Percentiles rank a stretch among this genome's conserved stretches.
Evolutionary conservation across 768 basidiomycete species (phyloP).

Genomic region (Termitomyces heimii): DNA sequence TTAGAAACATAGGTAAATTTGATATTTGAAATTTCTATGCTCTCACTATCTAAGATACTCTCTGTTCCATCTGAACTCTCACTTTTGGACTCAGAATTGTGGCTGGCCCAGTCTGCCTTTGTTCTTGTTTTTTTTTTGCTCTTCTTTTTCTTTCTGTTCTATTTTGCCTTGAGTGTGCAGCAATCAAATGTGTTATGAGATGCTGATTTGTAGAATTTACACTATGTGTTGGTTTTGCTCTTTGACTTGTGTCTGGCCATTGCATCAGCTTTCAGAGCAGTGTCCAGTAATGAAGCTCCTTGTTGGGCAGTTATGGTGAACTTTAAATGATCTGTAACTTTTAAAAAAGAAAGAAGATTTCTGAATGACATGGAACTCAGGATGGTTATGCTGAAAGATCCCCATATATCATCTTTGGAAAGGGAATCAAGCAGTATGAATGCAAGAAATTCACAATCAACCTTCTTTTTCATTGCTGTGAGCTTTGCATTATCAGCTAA

Average conservation of each 20-base stretch:
- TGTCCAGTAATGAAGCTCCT: not conserved
- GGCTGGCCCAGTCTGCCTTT: too few species aligned
- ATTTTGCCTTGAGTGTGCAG: not conserved
- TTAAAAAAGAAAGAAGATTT: not conserved
- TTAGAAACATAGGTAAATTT: too few species aligned
- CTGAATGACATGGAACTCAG: not conserved
- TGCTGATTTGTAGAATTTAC: not conserved
- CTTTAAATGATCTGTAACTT: not conserved
- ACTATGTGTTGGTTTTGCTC: not conserved
- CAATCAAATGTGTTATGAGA: not conserved
- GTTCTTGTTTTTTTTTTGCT: not conserved
- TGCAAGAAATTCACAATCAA: too few species aligned
- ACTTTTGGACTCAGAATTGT: not conserved
- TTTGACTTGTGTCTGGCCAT: not conserved
- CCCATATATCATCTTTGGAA: not conserved
- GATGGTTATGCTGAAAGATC: not conserved
- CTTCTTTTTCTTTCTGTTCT: not conserved
- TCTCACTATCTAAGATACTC: not conserved
- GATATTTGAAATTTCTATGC: not conserved
- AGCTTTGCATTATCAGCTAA: not conserved
- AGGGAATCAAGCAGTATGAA: too few species aligned
- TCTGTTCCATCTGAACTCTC: not conserved
- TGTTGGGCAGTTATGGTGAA: not conserved
- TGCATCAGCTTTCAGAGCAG: not conserved
- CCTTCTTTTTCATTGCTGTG: too few species aligned